These are phyloP conservation scores for Pestalotiopsis fici DNA, from an alignment of 2,329 filamentous ascomycete genomes.

Conservation along the genomic window DNA sequence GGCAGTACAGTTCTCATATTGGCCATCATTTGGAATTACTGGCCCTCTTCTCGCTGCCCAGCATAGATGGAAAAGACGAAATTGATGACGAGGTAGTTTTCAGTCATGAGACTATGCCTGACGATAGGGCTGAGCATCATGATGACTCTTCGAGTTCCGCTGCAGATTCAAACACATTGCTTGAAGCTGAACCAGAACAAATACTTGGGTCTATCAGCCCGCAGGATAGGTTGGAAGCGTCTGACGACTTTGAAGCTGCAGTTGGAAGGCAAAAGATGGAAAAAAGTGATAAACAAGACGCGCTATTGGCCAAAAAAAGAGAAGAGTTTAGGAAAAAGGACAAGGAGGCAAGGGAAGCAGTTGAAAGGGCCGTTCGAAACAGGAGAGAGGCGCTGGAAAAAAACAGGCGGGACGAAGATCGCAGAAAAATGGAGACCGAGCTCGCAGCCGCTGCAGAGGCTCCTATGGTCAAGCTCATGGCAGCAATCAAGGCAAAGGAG, in stretches of 20 bases:
- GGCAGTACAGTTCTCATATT: not conserved
- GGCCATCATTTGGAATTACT: not conserved
- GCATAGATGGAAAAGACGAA: not conserved
- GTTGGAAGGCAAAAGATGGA: slow-evolving; percentile 41
- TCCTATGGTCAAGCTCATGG: slow-evolving; percentile 39
- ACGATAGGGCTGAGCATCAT: too few species aligned
- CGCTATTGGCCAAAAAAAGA: slow-evolving; percentile 32
- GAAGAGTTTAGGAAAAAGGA: slow-evolving; percentile 48
- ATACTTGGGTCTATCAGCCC: too few species aligned
- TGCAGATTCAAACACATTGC: too few species aligned
- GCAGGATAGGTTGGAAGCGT: too few species aligned
- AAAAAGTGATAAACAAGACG: slow-evolving; percentile 36
- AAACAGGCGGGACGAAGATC: slow-evolving; percentile 34
- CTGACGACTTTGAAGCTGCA: too few species aligned
- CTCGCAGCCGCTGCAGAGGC: slow-evolving; percentile 50
- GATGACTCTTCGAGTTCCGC: too few species aligned
- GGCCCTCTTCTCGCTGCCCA: not conserved
- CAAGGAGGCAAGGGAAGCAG: slow-evolving; percentile 46
- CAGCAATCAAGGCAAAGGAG: slow-evolving; percentile 44
- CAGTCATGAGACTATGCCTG: not conserved
- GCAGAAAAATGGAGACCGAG: slow-evolving; percentile 44
- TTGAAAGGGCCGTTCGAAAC: slow-evolving; percentile 42
- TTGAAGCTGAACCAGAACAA: too few species aligned
- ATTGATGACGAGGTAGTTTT: not conserved
- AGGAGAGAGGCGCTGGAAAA: slow-evolving; percentile 34